Conservation (phyloP, 2,329 filamentous ascomycete species). For the Trichoderma sp. region DNA sequence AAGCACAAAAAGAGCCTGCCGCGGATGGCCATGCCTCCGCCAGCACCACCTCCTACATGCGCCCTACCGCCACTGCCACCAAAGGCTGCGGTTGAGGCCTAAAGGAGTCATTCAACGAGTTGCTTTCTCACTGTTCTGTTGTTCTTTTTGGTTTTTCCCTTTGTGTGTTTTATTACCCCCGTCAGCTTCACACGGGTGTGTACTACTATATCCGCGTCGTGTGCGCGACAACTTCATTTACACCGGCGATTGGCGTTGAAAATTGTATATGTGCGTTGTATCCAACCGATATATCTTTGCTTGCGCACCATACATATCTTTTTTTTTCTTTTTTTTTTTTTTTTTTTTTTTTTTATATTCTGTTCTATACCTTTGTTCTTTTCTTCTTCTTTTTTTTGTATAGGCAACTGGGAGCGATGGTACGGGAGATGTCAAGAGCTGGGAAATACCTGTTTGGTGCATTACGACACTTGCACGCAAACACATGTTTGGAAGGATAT, state of each 20-base stretch:
- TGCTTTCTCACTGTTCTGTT: background rate
- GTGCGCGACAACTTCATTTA: background rate
- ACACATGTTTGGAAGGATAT: background rate
- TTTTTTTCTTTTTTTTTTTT: slow-evolving; percentile 17
- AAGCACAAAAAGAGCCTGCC: slow-evolving; percentile 55
- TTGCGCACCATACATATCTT: background rate
- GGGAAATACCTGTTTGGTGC: slow-evolving; percentile 13
- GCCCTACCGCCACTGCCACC: slow-evolving; percentile 53
- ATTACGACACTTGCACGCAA: slow-evolving; percentile 17
- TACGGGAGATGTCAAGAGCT: background rate
- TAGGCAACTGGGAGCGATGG: background rate
- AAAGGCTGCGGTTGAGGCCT: slow-evolving; percentile 34
- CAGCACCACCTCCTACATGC: slow-evolving; percentile 58
- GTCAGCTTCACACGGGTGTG: background rate
- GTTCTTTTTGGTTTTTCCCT: background rate
- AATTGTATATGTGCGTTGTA: background rate
- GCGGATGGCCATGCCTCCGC: slow-evolving; percentile 51
- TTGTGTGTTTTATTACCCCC: background rate
- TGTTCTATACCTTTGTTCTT: background rate
- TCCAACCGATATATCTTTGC: background rate
- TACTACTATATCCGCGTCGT: background rate
- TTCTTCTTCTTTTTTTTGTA: slow-evolving; percentile 24
- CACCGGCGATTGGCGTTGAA: slow-evolving; percentile 10
- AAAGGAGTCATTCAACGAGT: background rate
- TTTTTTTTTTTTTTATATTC: slow-evolving; percentile 17